phyloP scores from a whole-genome alignment of 2,329 filamentous ascomycete genomes.

The Fusarium sp. region DNA sequence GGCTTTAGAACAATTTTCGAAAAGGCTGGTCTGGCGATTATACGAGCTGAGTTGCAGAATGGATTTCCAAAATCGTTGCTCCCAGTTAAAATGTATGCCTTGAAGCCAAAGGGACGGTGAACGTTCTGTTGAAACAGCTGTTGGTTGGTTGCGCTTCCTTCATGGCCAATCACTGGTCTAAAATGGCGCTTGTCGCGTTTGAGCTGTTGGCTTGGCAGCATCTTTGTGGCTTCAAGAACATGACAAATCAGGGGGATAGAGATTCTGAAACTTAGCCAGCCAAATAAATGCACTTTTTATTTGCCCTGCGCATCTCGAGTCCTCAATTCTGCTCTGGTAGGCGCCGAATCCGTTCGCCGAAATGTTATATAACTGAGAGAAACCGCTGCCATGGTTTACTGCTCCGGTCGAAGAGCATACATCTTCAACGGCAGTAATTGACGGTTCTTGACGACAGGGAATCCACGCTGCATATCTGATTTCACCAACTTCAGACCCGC shows the following conservation, averaged over 20 bases:
- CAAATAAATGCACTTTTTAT: background rate
- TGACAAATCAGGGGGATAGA: no score
- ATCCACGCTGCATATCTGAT: slow-evolving; percentile 77
- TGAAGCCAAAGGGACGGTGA: background rate
- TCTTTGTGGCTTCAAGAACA: background rate
- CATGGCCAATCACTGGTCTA: fast-evolving
- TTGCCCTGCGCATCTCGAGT: background rate
- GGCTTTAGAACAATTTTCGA: background rate
- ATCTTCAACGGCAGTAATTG: slow-evolving; percentile 76
- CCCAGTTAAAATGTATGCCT: background rate
- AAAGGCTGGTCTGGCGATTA: background rate
- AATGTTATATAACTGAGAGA: background rate
- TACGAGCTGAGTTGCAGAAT: background rate
- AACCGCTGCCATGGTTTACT: background rate
- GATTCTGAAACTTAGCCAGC: background rate
- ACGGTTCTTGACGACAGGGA: slow-evolving; percentile 62
- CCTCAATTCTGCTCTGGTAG: background rate
- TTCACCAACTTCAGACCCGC: slow-evolving; percentile 75
- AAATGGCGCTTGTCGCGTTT: background rate
- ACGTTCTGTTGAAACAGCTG: background rate
- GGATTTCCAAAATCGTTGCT: background rate
- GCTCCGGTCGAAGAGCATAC: slow-evolving; percentile 75
- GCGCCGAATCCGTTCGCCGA: background rate
- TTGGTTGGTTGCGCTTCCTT: background rate
- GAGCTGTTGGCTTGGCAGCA: background rate